Base-by-base conservation (phyloP, 2,329 filamentous ascomycete species). In the Aspergillus piperis region DNA sequence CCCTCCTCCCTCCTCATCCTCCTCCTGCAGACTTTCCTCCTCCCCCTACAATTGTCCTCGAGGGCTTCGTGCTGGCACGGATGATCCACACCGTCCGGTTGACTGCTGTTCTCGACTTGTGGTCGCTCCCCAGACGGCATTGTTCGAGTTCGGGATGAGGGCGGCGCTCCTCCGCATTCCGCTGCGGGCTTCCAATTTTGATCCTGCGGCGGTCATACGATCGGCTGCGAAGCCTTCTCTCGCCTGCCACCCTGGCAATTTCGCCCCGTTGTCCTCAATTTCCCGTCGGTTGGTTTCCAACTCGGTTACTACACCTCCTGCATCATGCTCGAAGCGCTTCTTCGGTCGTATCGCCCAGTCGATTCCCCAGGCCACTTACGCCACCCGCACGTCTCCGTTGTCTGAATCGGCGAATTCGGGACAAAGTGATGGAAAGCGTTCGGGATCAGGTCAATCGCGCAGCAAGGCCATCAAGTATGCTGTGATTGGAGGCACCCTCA, bases 401-500 rank as follows among this genome's bases (percentile, higher is more conserved):
- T 60, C 61, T 41, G 62, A 50, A n/a, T 47, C 53, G 3, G 39
- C 53, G 3, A 32, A 57, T 25, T 36, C 64, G 44, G 58, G 50
- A 57, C 58, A 53, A 25, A 54, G 63, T 59, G 59, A 36, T 10
- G 13, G 58, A 36, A 54, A 58, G n/a, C 56, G 62, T 36, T 56
- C 65, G 8, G 61, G 62, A 8, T 54, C 61, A 5, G 56, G 36
- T 32, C 44, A 56, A 44, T 63, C 67, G 27, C 66, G 63, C 36
- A 69, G 67, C 36, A 75, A 64, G 53, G 59, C 61, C 21, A 57
- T 77, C 54, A 73, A 70, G 56, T 73, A 75, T 64, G 70, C 72
- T 44, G 63, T 75, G 25, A 65, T 74, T 11, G 69, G 73, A 21
- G 74, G 77, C 21, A 64, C 71, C 17, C 51, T 83, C 15, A 76